These are phyloP conservation scores for Podaxis mareebaensis DNA, from an alignment of 768 basidiomycete species.

Conservation along the genomic window DNA sequence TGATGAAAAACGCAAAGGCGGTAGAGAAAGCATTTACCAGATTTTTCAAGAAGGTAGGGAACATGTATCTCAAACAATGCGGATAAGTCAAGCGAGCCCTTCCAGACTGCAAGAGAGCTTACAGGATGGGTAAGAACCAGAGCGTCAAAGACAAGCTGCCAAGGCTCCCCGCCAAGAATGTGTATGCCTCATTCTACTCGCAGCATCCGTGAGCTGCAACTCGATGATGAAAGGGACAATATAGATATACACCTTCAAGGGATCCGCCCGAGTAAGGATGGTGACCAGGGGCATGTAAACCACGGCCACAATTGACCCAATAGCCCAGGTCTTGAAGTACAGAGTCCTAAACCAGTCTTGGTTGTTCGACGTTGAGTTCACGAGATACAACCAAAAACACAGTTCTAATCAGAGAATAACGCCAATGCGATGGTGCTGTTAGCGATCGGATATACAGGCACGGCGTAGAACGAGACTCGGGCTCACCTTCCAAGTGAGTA, in stretches of 20 bases:
- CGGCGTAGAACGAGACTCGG: background rate
- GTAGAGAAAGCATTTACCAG: constrained; percentile 44
- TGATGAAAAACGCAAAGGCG: background rate
- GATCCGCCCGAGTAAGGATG: constrained; percentile 58
- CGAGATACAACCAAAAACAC: constrained; percentile 86
- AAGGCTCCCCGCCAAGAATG: constrained; percentile 67
- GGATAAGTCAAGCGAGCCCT: background rate
- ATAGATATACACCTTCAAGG: constrained; percentile 49
- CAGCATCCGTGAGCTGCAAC: constrained; percentile 1
- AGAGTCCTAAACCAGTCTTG: constrained; percentile 76
- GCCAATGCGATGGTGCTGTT: background rate
- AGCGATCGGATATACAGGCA: background rate
- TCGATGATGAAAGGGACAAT: constrained; percentile 9
- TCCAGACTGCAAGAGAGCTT: constrained; percentile 22
- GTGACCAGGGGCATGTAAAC: constrained; percentile 72
- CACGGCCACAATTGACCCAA: constrained; percentile 62
- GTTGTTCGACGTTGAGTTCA: constrained; percentile 60
- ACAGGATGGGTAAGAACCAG: constrained; percentile 75
- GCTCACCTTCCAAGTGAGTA: constrained; percentile 75
- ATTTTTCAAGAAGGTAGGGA: constrained; percentile 63
- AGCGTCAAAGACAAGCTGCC: constrained; percentile 71
- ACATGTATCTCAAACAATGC: constrained; percentile 48
- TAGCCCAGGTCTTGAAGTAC: constrained; percentile 75
- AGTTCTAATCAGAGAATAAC: constrained; percentile 50
- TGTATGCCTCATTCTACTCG: constrained; percentile 65